Evolutionary conservation across 2,329 filamentous ascomycete species (phyloP).

Genomic region (Xylaria sp.): DNA sequence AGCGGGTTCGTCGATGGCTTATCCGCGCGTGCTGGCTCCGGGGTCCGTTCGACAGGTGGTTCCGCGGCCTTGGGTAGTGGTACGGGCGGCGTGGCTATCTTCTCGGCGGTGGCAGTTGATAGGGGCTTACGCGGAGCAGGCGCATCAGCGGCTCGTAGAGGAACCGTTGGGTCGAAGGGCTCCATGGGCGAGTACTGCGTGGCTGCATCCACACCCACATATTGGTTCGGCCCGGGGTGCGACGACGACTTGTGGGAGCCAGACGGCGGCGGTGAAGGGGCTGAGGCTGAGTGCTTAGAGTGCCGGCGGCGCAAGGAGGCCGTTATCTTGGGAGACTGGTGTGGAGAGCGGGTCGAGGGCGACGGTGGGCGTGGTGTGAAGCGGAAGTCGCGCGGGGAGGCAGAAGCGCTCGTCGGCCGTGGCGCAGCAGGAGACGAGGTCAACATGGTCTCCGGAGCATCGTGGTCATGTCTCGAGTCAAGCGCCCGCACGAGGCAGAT

Average conservation of each 20-base stretch:
- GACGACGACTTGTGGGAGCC: slow-evolving; percentile 39
- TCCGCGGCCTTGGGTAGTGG: slow-evolving; percentile 32
- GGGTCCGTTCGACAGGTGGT: slow-evolving; percentile 34
- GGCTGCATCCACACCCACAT: slow-evolving; percentile 54
- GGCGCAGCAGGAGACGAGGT: slow-evolving; percentile 61
- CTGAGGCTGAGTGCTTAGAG: slow-evolving; percentile 43
- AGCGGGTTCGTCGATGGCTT: slow-evolving; percentile 31
- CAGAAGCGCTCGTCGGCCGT: slow-evolving; percentile 54
- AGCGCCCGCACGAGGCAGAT: slow-evolving; percentile 15
- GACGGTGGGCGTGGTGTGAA: slow-evolving; percentile 48
- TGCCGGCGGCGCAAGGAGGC: slow-evolving; percentile 49
- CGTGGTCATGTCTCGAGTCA: slow-evolving; percentile 43
- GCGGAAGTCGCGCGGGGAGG: slow-evolving; percentile 55
- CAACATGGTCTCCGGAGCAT: slow-evolving; percentile 63
- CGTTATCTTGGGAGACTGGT: slow-evolving; percentile 49
- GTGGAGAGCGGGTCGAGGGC: slow-evolving; percentile 45
- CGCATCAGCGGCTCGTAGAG: slow-evolving; percentile 39
- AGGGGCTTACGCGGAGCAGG: slow-evolving; percentile 40
- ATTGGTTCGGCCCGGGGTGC: slow-evolving; percentile 44
- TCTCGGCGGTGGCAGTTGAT: slow-evolving; percentile 26
- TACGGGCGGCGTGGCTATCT: slow-evolving; percentile 24
- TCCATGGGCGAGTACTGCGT: slow-evolving; percentile 58
- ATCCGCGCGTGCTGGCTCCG: slow-evolving; percentile 29
- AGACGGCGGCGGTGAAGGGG: slow-evolving; percentile 46
- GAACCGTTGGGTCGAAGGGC: slow-evolving; percentile 48